Percentiles rank a stretch among this genome's conserved stretches.
Evolutionary conservation across 768 basidiomycete genomes (phyloP).

Genomic region (Suillus decipiens): DNA sequence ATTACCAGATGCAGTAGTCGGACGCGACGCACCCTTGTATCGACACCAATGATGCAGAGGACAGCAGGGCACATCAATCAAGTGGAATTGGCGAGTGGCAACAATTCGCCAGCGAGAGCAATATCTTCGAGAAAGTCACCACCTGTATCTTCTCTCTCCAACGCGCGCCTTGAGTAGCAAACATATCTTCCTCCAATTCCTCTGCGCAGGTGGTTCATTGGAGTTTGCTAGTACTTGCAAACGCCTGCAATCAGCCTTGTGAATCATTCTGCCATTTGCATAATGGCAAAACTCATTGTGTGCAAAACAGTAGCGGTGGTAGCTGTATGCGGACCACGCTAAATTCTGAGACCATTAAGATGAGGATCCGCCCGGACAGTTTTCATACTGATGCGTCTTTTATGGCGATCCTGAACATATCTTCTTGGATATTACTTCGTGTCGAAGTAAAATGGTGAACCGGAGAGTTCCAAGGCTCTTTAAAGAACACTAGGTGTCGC

Average conservation of each 20-base stretch:
- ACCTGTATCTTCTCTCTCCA: background rate
- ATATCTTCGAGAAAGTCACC: background rate
- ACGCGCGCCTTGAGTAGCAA: too few species aligned
- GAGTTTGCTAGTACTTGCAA: too few species aligned
- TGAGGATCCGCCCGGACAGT: background rate
- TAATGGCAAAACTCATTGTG: background rate
- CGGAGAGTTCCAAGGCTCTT: too few species aligned
- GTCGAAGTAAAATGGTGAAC: too few species aligned
- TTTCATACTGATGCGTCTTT: background rate
- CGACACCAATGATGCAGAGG: background rate
- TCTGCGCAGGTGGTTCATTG: too few species aligned
- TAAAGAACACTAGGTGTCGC: background rate
- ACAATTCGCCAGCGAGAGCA: background rate
- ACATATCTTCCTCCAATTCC: too few species aligned
- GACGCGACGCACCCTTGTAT: background rate
- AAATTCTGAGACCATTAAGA: background rate
- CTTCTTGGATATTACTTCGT: too few species aligned
- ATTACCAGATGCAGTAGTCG: background rate
- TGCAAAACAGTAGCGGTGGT: background rate
- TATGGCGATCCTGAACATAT: too few species aligned
- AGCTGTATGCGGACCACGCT: background rate
- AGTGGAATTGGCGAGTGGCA: background rate
- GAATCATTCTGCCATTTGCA: background rate
- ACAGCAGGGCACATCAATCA: background rate
- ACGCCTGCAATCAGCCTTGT: too few species aligned